Base-by-base conservation (phyloP, 2,329 filamentous ascomycete genomes). In the Xenoacremonium recifei region DNA sequence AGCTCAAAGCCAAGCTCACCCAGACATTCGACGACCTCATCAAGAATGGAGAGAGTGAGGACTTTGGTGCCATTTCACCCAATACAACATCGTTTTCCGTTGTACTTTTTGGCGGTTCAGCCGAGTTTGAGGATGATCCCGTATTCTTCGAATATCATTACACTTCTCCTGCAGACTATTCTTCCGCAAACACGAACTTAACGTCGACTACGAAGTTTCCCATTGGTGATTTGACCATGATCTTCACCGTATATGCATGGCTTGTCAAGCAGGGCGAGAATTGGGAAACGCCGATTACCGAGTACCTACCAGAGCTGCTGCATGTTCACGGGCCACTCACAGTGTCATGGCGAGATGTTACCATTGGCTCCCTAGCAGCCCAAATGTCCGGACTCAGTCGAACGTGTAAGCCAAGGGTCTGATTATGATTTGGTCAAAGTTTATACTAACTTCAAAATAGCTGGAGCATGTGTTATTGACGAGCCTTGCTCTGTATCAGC, bases 191-290 rank as follows among this genome's bases (percentile, higher is more conserved):
- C 5, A 3, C 25, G 1, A 53, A 44, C 2, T 16, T 65, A 4
- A 54, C 53, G 0, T 32, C 40, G 1, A 20, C 53, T 12, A 63
- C 63, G 2, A 44, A 41, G 2, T 58, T 64, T 4, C 58, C 58
- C 0, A 11, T 62, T 2, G 63, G 62, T 0, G 55, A 57, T 6
- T 30, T 65, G 11, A 63, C 57, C 2, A 60, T 62, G 51, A 35
- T 65, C 0, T 60, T 65, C 30, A 65, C 61, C 0, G 57, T 62
- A 1, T 65, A 65, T 17, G 35, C 59, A 0, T 66, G 63, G 63
- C 49, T 66, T 0, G 53, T 51, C 3, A 43, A 58, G 15, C 49
- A 58, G 21, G 61, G 62, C 0, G 54, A 56, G 3, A 36, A 50
- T 1, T 65, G 60, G 62, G 47, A 56, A 16, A 45, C 42, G 0